Evolutionary conservation across 768 basidiomycete species (phyloP).

Genomic region (Boletellus sp.): DNA sequence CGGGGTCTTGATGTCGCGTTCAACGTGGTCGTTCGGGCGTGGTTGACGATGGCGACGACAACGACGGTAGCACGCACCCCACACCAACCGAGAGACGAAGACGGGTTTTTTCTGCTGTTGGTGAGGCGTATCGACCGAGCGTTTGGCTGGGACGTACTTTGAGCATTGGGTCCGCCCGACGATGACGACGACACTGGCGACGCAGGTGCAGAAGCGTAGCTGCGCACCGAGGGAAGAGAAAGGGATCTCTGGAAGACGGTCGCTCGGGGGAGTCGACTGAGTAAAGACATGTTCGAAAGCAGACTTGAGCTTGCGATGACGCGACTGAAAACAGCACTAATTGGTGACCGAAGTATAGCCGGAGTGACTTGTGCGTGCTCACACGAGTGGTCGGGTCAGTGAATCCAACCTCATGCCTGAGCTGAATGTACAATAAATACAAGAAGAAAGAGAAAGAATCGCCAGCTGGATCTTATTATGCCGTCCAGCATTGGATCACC

Average conservation of each 20-base stretch:
- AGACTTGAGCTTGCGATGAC: not conserved
- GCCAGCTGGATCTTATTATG: constrained; percentile 6
- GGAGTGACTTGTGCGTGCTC: no score
- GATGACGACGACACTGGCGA: constrained; percentile 3
- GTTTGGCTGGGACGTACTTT: constrained; percentile 17
- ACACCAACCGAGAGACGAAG: no score
- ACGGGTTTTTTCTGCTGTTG: no score
- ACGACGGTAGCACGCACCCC: no score
- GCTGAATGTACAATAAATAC: constrained; percentile 22
- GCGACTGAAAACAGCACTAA: not conserved
- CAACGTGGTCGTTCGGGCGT: no score
- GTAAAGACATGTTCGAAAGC: constrained; percentile 18
- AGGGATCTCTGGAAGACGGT: constrained; percentile 7
- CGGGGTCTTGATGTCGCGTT: no score
- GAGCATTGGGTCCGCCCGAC: constrained; percentile 5
- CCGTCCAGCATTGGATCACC: constrained; percentile 9
- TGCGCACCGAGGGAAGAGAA: constrained; percentile 10
- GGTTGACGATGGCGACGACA: no score
- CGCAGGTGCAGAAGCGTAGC: constrained; percentile 10
- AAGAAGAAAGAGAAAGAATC: constrained; percentile 7
- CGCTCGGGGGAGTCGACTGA: constrained; percentile 8
- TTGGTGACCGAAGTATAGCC: no score
- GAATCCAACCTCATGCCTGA: no score
- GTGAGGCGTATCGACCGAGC: not conserved
- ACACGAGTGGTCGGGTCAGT: no score